Evolutionary conservation across 345 rosid species (phyloP), one percentile per base, ranked within the genome.

Genomic region (Eucalyptus curtisii): DNA sequence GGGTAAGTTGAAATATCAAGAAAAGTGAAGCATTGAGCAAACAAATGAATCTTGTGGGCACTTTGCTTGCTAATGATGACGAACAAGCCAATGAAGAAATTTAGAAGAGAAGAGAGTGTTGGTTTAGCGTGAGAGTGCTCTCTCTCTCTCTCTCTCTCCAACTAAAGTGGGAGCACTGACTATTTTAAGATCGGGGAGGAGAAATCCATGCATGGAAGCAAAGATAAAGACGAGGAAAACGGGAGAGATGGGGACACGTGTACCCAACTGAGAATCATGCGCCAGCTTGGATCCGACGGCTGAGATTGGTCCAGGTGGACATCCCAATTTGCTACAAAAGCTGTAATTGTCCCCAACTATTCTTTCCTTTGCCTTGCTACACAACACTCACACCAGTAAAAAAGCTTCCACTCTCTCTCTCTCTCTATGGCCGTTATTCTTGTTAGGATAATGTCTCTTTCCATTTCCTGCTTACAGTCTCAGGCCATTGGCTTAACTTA

Each of bases 171-270:
- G 47, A 76, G 84, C 47, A 76, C 84, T 76, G 84, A 37, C 84
- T 76, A 37, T 37, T 76, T 76, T 76, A 76, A 76, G 84, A 40
- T 40, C 47, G 47, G 84, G 92, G 95, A 93, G 94, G 92, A 92
- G 95, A 93, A 94, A 92, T 92, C 95, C 93, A 94, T 93, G 96
- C 96, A 93, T 86, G 92, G 93, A 94, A 94, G 96, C 94, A 93
- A 93, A 92, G 93, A 90, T 87, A 80, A 89, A 86, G 90, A 50
- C 82, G 90, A 90, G 82, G 53, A 55, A 86, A 71, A 87, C 53
- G 81, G 85, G 84, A 80, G 80, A 13, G 81, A 79, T 87, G 87
- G 80, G 88, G 92, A 94, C 95, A 94, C 95, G 94, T 93, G 94
- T 91, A 94, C 91, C 90, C 88, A 89, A 89, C 92, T 88, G 91